Conservation (phyloP, 169 alveolate genomes). For the Plasmodium blacklocki region DNA sequence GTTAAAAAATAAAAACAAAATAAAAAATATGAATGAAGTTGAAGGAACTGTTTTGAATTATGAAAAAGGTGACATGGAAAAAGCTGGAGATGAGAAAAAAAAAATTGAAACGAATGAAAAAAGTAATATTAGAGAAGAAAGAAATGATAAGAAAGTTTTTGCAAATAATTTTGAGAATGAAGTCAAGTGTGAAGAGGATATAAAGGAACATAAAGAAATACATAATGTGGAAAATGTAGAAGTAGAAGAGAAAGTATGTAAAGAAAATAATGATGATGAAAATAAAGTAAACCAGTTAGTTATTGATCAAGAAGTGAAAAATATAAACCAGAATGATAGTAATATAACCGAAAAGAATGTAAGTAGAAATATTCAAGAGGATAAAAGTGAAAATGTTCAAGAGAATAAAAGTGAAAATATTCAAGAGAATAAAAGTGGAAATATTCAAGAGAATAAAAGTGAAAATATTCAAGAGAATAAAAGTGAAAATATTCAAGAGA, state of each 20-base stretch:
- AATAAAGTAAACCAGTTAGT: background rate
- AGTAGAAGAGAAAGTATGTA: background rate
- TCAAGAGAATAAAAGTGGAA: background rate
- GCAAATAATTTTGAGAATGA: background rate
- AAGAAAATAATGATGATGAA: background rate
- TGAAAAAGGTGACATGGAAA: constrained; percentile 4
- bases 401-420: background rate
- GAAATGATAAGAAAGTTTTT: background rate
- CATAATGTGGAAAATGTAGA: background rate
- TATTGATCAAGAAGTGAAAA: background rate
- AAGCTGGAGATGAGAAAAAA: background rate
- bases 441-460: background rate
- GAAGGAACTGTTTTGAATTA: background rate
- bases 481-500: too few species aligned
- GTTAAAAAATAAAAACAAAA: background rate
- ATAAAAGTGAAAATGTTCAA: background rate
- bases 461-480: background rate
- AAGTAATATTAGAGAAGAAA: background rate
- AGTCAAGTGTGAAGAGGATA: background rate
- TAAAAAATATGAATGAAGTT: background rate
- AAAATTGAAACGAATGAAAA: background rate
- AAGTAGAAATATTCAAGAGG: background rate
- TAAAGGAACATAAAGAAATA: background rate
- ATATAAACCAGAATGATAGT: background rate
- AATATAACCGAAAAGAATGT: background rate